Base-by-base conservation (phyloP, 371 early-diverging fungal genomes). In the Lichtheimia ramosa region DNA sequence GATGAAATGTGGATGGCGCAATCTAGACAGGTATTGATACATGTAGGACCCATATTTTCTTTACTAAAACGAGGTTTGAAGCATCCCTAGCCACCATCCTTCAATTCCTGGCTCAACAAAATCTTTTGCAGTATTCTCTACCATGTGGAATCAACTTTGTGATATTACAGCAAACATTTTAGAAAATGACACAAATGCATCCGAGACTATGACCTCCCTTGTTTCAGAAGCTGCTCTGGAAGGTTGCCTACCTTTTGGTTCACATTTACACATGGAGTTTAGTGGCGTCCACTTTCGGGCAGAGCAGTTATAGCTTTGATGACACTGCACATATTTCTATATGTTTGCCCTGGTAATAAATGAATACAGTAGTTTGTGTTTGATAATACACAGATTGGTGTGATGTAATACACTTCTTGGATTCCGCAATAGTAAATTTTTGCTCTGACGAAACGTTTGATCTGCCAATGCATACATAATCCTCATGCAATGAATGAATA, bases 51-150 rank as follows among this genome's bases (percentile, higher is more conserved):
- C 34, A 34, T 34, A 10, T 34, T 34, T 34, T 34, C 8, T 4
- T 1, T 34, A 34, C 34, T 34, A 10, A 34, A 8, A 34, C 1
- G 10, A 34, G 2, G 0, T 8, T 34, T 15, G 49, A 59, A 79
- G 79, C 43, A 79, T 79, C 49, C 79, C 79, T 43, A 60, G 71
- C n/a, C 79, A 79, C 58, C 79, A 79, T 54, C 79, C 79, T 12
- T 61, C 73, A 20, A 63, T 70, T 21, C 70, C 65, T 15, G 71
- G 73, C 1, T 63, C 68, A 0, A 50, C 67, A 2, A 58, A 68
- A 15, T 70, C 79, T 13, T 59, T 68, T 15, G 76, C 79, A 27
- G 57, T 79, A 21, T 49, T 74, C 27, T 70, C 76, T 12, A 56
- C 72, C 0, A 62, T 79, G 18, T 79, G 79, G 79, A 59, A 69